Evolutionary conservation across 148 eudicot species (phyloP), one percentile per base, ranked within the genome.

Genomic region (Polygonum maritimum): DNA sequence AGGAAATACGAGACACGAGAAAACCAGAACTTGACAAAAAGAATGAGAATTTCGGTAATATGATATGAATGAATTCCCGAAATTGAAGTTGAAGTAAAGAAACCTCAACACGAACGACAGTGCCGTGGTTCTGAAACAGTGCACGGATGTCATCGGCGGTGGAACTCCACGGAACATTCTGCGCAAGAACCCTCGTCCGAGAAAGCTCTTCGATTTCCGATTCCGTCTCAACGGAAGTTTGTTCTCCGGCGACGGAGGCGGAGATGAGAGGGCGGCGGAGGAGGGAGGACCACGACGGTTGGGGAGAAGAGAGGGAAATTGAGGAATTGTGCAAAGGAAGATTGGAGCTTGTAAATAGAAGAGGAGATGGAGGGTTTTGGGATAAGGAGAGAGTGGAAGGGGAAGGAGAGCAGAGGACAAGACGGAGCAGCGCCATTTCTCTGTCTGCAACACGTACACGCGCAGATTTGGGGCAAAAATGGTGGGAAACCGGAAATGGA

Each of bases 101-200:
- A 74, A 94, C 97, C 97, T 95, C 94, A 76, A 95, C 85, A 49
- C 86, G 87, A 1, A 88, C 65, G n/a, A 92, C 98, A 33, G 90
- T 89, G 11, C 98, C 98, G 74, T 74, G 80, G 47, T 86, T 85
- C 78, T 90, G 87, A 74, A 95, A 92, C 48, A 95, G 81, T 35
- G 92, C 82, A 1, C 94, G 94, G 74, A 95, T 82, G 26, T 95
- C 97, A 77, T 85, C 91, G 6, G 75, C 81, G 21, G 90, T 89
- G 76, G 87, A 81, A 6, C 84, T 77, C 98, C 98, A 95, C 0
- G 97, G 96, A 12, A 92, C 73, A 48, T 95, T 92, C 83, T 88
- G 90, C 8, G 92, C 94, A 31, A 90, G 79, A 65, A 95, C 39
- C 77, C 96, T 85, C 1, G 91, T 95, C 21, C 31, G 58, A 22